Base-by-base conservation (phyloP, 495 filamentous ascomycete species). In the Chaetomium tenue region DNA sequence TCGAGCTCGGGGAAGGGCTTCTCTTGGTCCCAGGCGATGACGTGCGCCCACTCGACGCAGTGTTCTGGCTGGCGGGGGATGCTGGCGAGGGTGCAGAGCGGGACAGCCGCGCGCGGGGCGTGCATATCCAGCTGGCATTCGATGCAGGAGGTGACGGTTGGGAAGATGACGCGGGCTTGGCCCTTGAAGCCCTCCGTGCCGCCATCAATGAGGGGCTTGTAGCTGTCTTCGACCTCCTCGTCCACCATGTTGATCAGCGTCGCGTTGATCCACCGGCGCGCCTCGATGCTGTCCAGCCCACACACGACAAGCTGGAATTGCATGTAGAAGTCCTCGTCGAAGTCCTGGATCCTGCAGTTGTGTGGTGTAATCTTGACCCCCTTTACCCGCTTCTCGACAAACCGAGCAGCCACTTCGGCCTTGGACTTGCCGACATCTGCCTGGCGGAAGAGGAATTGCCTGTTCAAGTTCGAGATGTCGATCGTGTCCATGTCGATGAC, bases 401-500 rank as follows among this genome's bases (percentile, higher is more conserved):
- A 97, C 12, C 83, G 83, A 11, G 95, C 95, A 11, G 95, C 95
- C 56, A 96, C 89, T 67, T 92, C 90, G 64, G 95, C 95, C 78
- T 99, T 99, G 61, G 87, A 89, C 67, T 91, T 93, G 40, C 95
- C 94, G 26, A 99, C 93, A 72, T 99, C 95, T 53, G 86, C 79
- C 68, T 93, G 82, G 20, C 95, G 91, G 75, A 99, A 99, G 54
- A 99, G 85, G 73, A 99, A 99, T 73, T 99, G 95, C 25, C 95
- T 88, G 75, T 99, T 99, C 52, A 99, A 84, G 76, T 99, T 99
- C 26, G 92, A 96, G 60, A 99, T 92, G 72, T 99, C 95, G 74
- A 99, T 99, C 7, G 93, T 98, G 67, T 91, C 93, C 95, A 99
- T 99, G 80, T 99, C 95, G 69, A 99, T 98, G 46, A 99, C 93